Percentiles rank a stretch among this genome's conserved stretches.
Conservation (phyloP, 2,329 filamentous ascomycete species). For the Cryphonectria parasitica region DNA sequence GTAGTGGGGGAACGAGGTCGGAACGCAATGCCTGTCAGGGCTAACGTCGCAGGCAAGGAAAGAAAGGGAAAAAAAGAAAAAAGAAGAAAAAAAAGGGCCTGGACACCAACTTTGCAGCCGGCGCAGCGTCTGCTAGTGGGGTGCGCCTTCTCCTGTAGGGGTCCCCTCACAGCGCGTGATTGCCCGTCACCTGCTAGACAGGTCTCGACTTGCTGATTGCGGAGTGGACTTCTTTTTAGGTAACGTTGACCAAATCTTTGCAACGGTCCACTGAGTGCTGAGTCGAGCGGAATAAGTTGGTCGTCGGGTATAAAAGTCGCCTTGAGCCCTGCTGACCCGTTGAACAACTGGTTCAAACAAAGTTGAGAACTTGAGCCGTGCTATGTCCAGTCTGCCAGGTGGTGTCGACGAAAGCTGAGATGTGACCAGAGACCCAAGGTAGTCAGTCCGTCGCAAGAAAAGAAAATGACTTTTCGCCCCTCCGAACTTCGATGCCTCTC, state of each 20-base stretch:
- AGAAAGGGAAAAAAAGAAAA: neutral
- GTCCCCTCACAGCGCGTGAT: slow-evolving; percentile 26
- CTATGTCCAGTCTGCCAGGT: neutral
- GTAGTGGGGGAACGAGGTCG: slow-evolving; percentile 34
- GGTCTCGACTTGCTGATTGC: slow-evolving; percentile 20
- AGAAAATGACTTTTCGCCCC: slow-evolving; percentile 19
- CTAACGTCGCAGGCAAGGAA: slow-evolving; percentile 14
- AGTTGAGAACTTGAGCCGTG: slow-evolving; percentile 11
- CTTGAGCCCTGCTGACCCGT: slow-evolving; percentile 23
- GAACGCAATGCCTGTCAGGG: slow-evolving; percentile 26
- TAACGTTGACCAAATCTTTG: slow-evolving; percentile 28
- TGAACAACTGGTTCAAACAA: neutral
- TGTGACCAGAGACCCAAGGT: neutral
- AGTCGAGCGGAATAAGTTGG: slow-evolving; percentile 26
- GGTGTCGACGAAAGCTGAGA: slow-evolving; percentile 5
- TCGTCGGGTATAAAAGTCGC: slow-evolving; percentile 28
- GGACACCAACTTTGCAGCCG: slow-evolving; percentile 21
- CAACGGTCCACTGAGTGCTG: slow-evolving; percentile 26
- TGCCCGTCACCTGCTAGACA: slow-evolving; percentile 12
- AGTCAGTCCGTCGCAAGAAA: slow-evolving; percentile 4
- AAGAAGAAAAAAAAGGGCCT: neutral
- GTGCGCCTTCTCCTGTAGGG: neutral
- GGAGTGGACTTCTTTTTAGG: slow-evolving; percentile 28
- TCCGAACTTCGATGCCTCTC: slow-evolving; percentile 14
- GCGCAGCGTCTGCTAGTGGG: slow-evolving; percentile 10